Percentiles rank a stretch among this genome's conserved stretches.
Evolutionary conservation across 208 protist genomes (phyloP).

Genomic region (Leishmania guyanensis): DNA sequence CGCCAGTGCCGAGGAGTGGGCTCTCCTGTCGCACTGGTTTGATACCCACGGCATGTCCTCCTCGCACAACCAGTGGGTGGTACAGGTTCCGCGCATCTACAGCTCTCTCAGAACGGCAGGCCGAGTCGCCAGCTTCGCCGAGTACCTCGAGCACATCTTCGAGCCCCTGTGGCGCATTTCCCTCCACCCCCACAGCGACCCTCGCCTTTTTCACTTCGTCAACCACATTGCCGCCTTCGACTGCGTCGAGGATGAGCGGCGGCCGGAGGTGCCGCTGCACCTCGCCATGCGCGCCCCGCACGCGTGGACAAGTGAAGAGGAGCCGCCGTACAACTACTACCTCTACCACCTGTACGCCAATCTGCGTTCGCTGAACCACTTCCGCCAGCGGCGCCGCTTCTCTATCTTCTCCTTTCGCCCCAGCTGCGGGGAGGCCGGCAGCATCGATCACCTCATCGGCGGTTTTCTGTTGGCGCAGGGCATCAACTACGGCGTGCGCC

Average conservation of each 20-base stretch:
- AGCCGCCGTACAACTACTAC: conserved; percentile 99
- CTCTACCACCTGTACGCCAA: conserved; percentile 99
- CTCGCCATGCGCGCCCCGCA: conserved; percentile 67
- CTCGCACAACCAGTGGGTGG: conserved; percentile 97
- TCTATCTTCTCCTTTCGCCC: conserved; percentile 97
- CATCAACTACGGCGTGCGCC: conserved; percentile 98
- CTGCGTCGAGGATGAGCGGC: conserved; percentile 97
- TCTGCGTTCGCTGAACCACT: conserved; percentile 96
- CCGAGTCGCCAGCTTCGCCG: conserved; percentile 91
- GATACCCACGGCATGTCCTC: conserved; percentile 95
- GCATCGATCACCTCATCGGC: conserved; percentile 93
- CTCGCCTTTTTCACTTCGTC: conserved; percentile 96
- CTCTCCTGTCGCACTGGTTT: conserved; percentile 96
- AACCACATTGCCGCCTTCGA: conserved; percentile 98
- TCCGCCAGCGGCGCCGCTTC: conserved; percentile 83
- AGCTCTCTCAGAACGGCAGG: conserved; percentile 79
- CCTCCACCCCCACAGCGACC: conserved; percentile 94
- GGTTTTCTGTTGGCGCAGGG: conserved; percentile 93
- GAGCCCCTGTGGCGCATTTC: conserved; percentile 98
- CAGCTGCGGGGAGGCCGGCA: conserved; percentile 95
- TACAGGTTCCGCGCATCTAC: conserved; percentile 97
- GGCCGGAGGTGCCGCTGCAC: conserved; percentile 62
- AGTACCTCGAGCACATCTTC: conserved; percentile 98
- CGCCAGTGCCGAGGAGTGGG: conserved; percentile 93
- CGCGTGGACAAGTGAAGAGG: conserved; percentile 93